Evolutionary conservation across 2,329 filamentous ascomycete genomes (phyloP), one percentile per base, ranked within the genome.

Genomic region (Fusarium sp.): DNA sequence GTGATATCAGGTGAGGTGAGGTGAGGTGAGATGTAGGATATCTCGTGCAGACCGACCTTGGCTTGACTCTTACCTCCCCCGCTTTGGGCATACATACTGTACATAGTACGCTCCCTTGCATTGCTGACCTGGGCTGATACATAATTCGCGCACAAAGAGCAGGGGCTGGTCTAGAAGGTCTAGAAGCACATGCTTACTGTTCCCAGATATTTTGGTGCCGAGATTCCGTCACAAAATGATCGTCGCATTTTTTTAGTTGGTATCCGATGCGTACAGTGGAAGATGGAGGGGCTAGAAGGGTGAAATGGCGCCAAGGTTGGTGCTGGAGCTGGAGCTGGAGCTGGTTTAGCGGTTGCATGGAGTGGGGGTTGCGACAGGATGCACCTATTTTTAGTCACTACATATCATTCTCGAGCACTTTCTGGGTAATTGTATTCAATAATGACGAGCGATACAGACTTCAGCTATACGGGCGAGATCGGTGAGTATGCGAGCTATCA

Each of bases 391-490:
- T n/a, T 7, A n/a, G 18, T 11, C 34, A 37, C 34, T 37, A 9
- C 6, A 37, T 11, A 37, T 37, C 18, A n/a, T 37, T 6, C 34
- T 37, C 2, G 34, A 6, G 18, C 14, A 37, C 10, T 18, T 37
- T 5, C 18, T n/a, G 3, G 34, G 34, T 11, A 11, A n/a, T n/a
- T 37, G 9, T 37, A 18, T n/a, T 37, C 18, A n/a, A n/a, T n/a
- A 11, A 37, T 2, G n/a, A 11, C 18, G 18, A 37, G 34, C 6
- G 10, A 37, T 37, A 37, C 5, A n/a, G 18, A n/a, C 10, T n/a
- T 18, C 16, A 16, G 16, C 16, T 9, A 8, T 16, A 5, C 8
- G 16, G 9, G 18, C 18, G 9, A n/a, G 1, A 0, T 11, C 4
- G 34, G 6, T 11, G 6, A 11, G 18, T 5, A 10, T 11, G 34